phyloP scores from a whole-genome alignment of 202 grass and related monocot species.

The Carex arenaria region DNA sequence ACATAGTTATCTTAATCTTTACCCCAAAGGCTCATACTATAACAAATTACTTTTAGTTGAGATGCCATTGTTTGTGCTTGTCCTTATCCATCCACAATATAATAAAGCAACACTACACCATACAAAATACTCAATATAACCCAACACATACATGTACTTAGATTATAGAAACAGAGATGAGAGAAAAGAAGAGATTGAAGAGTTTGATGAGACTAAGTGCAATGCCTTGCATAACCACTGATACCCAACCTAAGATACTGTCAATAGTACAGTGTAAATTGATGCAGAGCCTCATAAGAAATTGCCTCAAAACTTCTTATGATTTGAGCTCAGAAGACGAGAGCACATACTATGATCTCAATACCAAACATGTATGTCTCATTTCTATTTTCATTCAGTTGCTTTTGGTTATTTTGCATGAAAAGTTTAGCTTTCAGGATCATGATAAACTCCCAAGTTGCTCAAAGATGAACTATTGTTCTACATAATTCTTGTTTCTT shows the following conservation, averaged over 20 bases:
- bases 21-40: slow-evolving; percentile 49
- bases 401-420: neutral
- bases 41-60: slow-evolving; percentile 2
- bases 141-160: slow-evolving; percentile 20
- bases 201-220: neutral
- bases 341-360: slow-evolving; percentile 29
- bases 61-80: slow-evolving; percentile 56
- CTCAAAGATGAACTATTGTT: no score
- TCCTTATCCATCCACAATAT: slow-evolving; percentile 36
- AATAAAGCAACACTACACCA: neutral
- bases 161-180: neutral
- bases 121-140: neutral
- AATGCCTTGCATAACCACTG: slow-evolving; percentile 53
- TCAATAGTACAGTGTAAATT: slow-evolving; percentile 40
- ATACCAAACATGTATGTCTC: slow-evolving; percentile 50
- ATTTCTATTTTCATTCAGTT: neutral
- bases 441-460: neutral
- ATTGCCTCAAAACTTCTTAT: slow-evolving; percentile 46
- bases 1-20: slow-evolving; percentile 49
- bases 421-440: neutral
- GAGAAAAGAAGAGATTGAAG: neutral
- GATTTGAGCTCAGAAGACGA: slow-evolving; percentile 67
- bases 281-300: slow-evolving; percentile 46
- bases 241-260: slow-evolving; percentile 33
- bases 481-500: no score